These are phyloP conservation scores for Aspergillus bridgeri DNA, from an alignment of 495 filamentous ascomycete species.

Conservation along the genomic window DNA sequence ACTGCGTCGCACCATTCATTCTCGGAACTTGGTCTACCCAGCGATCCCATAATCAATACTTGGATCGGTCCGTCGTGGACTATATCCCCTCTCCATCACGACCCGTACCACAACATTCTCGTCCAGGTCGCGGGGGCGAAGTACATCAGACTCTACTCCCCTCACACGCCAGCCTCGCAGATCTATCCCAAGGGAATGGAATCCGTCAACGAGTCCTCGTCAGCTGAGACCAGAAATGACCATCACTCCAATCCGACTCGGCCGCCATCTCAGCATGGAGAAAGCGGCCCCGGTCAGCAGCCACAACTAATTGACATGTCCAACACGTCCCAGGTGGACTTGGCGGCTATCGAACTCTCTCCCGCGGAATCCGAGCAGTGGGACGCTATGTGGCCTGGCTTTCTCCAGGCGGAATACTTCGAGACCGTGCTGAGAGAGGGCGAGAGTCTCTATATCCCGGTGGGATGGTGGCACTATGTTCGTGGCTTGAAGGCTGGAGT, in stretches of 20 bases:
- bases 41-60: constrained; percentile 62
- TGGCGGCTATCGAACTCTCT: constrained; percentile 52
- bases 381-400: constrained; percentile 53
- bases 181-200: constrained; percentile 68
- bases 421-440: constrained; percentile 79
- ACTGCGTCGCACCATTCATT: constrained; percentile 8
- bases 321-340: constrained; percentile 78
- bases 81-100: constrained; percentile 88
- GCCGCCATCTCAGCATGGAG: neutral
- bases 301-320: constrained; percentile 72
- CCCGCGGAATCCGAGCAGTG: constrained; percentile 48
- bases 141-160: constrained; percentile 83
- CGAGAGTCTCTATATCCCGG: constrained; percentile 85
- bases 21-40: constrained; percentile 18
- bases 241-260: constrained; percentile 4
- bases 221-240: constrained; percentile 16
- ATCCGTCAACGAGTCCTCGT: constrained; percentile 41
- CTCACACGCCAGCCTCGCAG: constrained; percentile 50
- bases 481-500: constrained; percentile 79
- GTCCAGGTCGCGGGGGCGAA: constrained; percentile 88
- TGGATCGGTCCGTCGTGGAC: constrained; percentile 91
- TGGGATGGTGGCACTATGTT: constrained; percentile 99
- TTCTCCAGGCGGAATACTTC: constrained; percentile 60
- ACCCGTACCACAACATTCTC: constrained; percentile 91
- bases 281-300: constrained; percentile 11